phyloP scores from a whole-genome alignment of 2,329 filamentous ascomycete species.

The Verticillium zaregamsianum region DNA sequence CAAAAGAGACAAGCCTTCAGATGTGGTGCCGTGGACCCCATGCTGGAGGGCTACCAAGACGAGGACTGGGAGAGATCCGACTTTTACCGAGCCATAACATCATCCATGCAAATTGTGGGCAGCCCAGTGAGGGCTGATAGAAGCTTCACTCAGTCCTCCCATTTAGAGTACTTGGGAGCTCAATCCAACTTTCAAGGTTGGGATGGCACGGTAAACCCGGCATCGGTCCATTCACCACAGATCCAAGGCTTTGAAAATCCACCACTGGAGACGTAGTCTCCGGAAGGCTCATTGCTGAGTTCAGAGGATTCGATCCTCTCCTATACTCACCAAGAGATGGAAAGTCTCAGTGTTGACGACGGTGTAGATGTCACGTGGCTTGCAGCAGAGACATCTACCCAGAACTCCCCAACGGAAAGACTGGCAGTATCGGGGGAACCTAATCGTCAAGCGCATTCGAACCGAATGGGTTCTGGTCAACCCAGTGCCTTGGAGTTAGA shows the following conservation, averaged over 20 bases:
- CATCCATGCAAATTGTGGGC: neutral
- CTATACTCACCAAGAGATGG: neutral
- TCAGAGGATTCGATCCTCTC: neutral
- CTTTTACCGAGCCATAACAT: neutral
- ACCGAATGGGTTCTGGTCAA: too few relatives aligned
- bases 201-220: neutral
- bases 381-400: neutral
- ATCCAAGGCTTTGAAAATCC: neutral
- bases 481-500: neutral
- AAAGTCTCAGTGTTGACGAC: neutral
- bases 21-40: neutral
- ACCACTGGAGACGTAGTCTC: neutral
- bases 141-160: neutral
- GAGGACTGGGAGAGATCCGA: neutral
- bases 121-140: too few relatives aligned
- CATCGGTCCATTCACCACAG: neutral
- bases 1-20: neutral
- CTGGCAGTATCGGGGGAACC: too few relatives aligned
- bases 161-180: neutral
- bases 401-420: neutral
- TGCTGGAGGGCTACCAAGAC: neutral
- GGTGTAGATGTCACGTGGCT: neutral
- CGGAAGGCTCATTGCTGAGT: neutral
- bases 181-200: neutral
- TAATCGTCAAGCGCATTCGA: too few relatives aligned